These are phyloP conservation scores for Aureobasidium vineae DNA, from an alignment of 2,329 filamentous ascomycete genomes.

Conservation along the genomic window DNA sequence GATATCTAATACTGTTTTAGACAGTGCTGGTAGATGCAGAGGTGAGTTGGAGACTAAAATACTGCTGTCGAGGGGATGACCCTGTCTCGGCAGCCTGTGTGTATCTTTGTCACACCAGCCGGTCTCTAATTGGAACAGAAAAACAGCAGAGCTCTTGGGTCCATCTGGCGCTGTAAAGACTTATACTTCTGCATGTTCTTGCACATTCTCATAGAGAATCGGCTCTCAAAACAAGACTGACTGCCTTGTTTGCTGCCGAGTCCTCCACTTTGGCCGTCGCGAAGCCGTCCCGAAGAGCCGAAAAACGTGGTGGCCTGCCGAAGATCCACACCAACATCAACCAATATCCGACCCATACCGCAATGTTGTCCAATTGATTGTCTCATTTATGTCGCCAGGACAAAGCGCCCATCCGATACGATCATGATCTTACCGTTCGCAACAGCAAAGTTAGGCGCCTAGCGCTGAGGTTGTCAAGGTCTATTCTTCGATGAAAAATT, in stretches of 20 bases:
- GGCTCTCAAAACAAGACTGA: background rate
- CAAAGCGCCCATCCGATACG: background rate
- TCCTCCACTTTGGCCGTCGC: slow-evolving; percentile 2
- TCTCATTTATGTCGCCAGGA: slow-evolving; percentile 15
- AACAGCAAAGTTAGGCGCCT: slow-evolving; percentile 6
- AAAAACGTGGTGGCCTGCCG: slow-evolving; percentile 1
- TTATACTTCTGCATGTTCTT: background rate
- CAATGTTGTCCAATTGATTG: slow-evolving; percentile 2
- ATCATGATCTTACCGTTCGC: slow-evolving; percentile 16
- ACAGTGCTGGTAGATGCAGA: background rate
- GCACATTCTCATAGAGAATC: background rate
- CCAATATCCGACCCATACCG: slow-evolving; percentile 5
- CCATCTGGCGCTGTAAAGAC: too few species aligned
- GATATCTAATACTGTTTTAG: too few species aligned
- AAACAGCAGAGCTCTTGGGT: background rate
- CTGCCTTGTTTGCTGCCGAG: background rate
- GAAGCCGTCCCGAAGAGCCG: slow-evolving; percentile 12
- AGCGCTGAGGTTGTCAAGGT: slow-evolving; percentile 5
- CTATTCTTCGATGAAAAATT: background rate
- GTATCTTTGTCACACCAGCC: background rate
- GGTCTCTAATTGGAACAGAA: background rate
- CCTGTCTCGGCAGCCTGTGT: background rate
- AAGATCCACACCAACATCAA: slow-evolving; percentile 4
- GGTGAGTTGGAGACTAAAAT: too few species aligned
- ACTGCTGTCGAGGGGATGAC: background rate